These are phyloP conservation scores for Paramecium primaurelia DNA, from an alignment of 73 alveolate species.

Conservation along the genomic window DNA sequence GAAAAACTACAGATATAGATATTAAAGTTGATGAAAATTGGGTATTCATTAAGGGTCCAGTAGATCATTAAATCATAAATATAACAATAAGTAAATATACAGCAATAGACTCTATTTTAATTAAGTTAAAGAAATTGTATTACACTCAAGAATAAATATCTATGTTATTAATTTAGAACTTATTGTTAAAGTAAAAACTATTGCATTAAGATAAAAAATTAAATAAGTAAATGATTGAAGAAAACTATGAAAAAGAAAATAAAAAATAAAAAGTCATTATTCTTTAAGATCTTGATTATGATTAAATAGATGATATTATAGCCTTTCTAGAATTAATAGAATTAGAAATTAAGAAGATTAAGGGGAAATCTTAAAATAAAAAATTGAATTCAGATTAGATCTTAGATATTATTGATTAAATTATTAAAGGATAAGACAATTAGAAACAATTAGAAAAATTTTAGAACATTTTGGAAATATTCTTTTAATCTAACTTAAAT, in stretches of 20 bases:
- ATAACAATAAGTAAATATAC: neutral
- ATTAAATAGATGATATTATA: neutral
- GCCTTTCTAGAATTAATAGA: neutral
- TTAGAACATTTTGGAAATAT: neutral
- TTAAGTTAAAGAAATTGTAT: neutral
- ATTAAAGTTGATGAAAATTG: neutral
- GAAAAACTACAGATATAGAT: neutral
- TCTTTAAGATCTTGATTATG: neutral
- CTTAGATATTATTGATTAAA: neutral
- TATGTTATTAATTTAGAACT: neutral
- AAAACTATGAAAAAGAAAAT: neutral
- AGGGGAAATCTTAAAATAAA: neutral
- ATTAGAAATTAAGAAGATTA: neutral
- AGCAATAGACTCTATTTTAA: neutral
- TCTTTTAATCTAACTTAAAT: neutral
- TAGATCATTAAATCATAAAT: neutral
- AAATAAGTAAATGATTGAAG: neutral
- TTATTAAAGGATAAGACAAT: neutral
- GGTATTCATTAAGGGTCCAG: neutral
- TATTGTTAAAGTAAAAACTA: neutral
- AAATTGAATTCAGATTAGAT: neutral
- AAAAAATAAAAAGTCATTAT: neutral
- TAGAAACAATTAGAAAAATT: neutral
- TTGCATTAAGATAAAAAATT: neutral
- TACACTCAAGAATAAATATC: neutral